Base-by-base conservation (phyloP, 495 filamentous ascomycete genomes). In the Talaromyces nanjingensis region DNA sequence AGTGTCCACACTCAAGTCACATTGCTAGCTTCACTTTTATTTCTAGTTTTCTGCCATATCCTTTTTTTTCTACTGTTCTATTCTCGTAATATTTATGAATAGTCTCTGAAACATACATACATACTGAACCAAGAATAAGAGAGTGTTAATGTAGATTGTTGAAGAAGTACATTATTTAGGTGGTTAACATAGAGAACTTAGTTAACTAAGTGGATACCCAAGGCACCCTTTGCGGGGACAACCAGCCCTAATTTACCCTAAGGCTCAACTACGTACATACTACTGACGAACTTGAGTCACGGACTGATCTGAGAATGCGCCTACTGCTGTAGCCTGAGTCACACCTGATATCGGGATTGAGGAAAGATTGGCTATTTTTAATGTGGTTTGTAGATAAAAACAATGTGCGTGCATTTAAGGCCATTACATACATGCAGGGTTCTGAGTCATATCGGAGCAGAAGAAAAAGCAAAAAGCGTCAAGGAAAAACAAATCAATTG, bases 401-500 rank as follows among this genome's bases (percentile, higher is more conserved):
- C 12, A 55, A 55, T 25, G 14, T 55, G 52, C 20, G 52, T 55
- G 52, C 25, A 55, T 49, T 49, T 49, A 49, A 49, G 1, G 55
- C 60, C 56, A 24, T 53, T 64, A 58, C 33, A 62, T 68, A 67
- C 47, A 62, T 56, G 49, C 42, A 62, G 67, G 59, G 39, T 33
- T 60, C 53, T 67, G 65, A 63, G 63, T 65, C 66, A 55, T 61
- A 29, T 54, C 65, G 60, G 3, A 52, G 57, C 61, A 56, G 60
- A 42, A 54, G 57, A 57, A 54, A 22, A 64, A 52, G 20, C 45
- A 24, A 64, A 60, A 61, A 25, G 33, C 2, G 31, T 33, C 9
- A 39, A 24, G 2, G 9, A 8, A 42, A 42, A 42, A 42, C 37
- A 42, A 42, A 16, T 16, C 14, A 42, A 42, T 42, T 16, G 37